A percentile compares a stretch with the other conserved stretches of the same genome.
These are phyloP conservation scores for Tulasnella sp. DNA, from an alignment of 768 basidiomycete genomes.

Conservation along the genomic window DNA sequence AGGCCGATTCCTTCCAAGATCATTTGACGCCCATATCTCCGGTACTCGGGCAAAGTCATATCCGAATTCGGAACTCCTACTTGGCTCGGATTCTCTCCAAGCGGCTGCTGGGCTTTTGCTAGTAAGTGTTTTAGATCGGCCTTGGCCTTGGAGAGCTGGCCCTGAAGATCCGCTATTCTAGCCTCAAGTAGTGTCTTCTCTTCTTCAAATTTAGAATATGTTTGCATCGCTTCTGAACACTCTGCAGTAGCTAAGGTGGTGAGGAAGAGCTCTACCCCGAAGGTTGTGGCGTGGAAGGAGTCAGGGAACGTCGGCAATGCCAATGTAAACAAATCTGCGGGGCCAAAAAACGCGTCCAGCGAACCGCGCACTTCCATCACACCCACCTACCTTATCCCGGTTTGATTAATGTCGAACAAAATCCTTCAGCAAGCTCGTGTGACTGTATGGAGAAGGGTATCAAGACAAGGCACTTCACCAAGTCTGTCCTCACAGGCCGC, in stretches of 20 bases:
- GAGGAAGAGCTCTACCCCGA: background rate
- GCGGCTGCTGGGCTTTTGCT: background rate
- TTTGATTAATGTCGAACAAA: background rate
- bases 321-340: background rate
- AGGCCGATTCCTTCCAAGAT: slow-evolving; percentile 83
- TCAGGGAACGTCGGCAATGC: background rate
- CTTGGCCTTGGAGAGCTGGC: background rate
- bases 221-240: background rate
- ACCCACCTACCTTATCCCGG: background rate
- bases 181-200: background rate
- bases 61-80: slow-evolving; percentile 13
- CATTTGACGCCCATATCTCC: slow-evolving; percentile 94
- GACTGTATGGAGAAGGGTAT: background rate
- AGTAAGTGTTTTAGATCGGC: background rate
- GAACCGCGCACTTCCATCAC: background rate
- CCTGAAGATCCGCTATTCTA: background rate
- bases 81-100: background rate
- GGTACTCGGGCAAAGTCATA: slow-evolving; percentile 48
- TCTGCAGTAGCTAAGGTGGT: background rate
- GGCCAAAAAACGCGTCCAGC: background rate
- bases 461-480: background rate
- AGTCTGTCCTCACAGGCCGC: background rate
- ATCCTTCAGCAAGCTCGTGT: background rate
- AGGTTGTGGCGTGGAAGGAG: background rate
- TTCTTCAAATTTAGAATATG: background rate